A percentile compares a stretch with the other conserved stretches of the same genome.
Evolutionary conservation across 1,284 basidiomycete species (phyloP).

Genomic region (Fomitopsis palustris): DNA sequence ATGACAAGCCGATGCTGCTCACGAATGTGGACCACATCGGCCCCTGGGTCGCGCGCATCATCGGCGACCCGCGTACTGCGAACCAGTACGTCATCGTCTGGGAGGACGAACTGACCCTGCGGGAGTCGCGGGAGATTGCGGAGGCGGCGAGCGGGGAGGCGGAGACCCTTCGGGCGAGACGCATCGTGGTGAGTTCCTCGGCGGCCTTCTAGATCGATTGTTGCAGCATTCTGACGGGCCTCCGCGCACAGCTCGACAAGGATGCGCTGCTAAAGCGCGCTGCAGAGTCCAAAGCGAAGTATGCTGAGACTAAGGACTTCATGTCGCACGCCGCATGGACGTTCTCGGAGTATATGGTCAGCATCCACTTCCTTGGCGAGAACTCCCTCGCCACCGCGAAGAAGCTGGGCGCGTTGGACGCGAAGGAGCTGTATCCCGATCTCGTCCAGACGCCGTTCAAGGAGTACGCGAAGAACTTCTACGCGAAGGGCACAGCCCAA

Average conservation of each 20-base stretch:
- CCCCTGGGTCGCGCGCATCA: conserved; percentile 18
- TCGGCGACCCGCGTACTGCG: conserved; percentile 23
- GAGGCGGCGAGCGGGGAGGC: conserved; percentile 16
- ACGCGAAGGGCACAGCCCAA: background rate
- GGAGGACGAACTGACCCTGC: conserved; percentile 21
- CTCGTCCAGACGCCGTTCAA: conserved; percentile 12
- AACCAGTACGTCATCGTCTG: conserved; percentile 26
- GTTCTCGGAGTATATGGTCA: conserved; percentile 15
- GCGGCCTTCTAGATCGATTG: too few species aligned
- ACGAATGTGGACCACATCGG: conserved; percentile 19
- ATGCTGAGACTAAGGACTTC: background rate
- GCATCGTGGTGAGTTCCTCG: background rate
- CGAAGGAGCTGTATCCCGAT: conserved; percentile 22
- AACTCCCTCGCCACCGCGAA: conserved; percentile 22
- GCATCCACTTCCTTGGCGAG: conserved; percentile 20
- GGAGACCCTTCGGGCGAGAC: conserved; percentile 7
- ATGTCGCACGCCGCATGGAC: background rate
- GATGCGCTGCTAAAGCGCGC: conserved; percentile 8
- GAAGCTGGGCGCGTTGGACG: conserved; percentile 21
- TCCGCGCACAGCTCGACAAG: background rate
- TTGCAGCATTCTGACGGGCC: background rate
- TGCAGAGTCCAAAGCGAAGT: background rate
- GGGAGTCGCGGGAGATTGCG: conserved; percentile 14
- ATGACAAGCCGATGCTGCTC: conserved; percentile 13
- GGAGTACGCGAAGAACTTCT: conserved; percentile 16